Evolutionary conservation across 805 yeast genomes (phyloP), one percentile per base, ranked within the genome.

Genomic region (Kazachstania kunashirensis): DNA sequence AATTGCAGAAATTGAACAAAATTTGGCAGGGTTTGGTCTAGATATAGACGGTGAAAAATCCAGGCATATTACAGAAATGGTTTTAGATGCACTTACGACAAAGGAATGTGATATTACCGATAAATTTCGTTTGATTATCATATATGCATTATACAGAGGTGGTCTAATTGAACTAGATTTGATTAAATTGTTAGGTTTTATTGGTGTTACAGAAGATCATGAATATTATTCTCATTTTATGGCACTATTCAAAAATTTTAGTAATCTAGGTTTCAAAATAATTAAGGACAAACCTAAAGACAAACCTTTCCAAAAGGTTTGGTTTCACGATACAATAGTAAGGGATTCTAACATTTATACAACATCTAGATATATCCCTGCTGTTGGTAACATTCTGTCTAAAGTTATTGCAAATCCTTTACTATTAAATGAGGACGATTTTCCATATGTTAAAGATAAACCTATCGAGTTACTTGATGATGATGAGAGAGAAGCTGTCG

Each of bases 1-100:
- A 41, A 66, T 83, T 14, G 84, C 95, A 1, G 92, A 84, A 44
- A 69, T 86, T 40, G 97, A 92, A 59, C 96, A 88, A 60, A 73
- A 78, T 14, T 68, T 86, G 44, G 74, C 81, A 4, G 83, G 85
- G 4, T 74, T 75, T 29, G 94, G 94, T 16, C 57, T 71, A 3
- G 77, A 76, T 38, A 66, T 77, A 32, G 82, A 84, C 44, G 86
- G 89, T 3, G 70, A 69, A 19, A 72, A 72, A 46, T 69, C 70
- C 31, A 73, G 73, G 46, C 67, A 70, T 36, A 60, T 83, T 17
- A 77, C 81, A 23, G 81, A 75, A 35, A 74, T 71, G 24, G 61
- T 86, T 38, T 64, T 88, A 20, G 66, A 61, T 3, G 53, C 77
- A 16, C 63, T 89, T 16, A 61, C 67, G 0, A 59, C 72, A 30